Base-by-base conservation (phyloP, 306 rosid species). In the Spatholobus suberectus region DNA sequence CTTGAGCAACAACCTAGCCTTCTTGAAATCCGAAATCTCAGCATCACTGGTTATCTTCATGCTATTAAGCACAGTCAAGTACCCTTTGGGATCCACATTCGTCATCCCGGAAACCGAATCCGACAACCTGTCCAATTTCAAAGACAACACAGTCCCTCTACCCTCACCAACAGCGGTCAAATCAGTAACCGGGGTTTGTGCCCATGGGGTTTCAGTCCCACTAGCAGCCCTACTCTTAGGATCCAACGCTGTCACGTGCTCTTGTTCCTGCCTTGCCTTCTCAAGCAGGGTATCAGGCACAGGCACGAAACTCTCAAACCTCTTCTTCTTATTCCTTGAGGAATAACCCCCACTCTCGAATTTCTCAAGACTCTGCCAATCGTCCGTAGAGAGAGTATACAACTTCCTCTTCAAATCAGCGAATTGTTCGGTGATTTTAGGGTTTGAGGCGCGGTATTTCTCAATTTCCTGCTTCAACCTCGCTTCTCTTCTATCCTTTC, bases 131-230 rank as follows among this genome's bases (percentile, higher is more conserved):
- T 94, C 98, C 51, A 94, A 85, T 35, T 94, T 94, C 88, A 92
- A 79, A 0, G 97, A 94, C 81, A 94, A 80, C 62, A 94, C 98
- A 26, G 97, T 94, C 52, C 94, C 94, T 76, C 98, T 91, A 12
- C 98, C 98, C 84, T 94, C 96, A 17, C 97, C 98, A 9, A 92
- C 98, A 0, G 94, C 98, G 23, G 98, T 94, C 88, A 94, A 88
- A 85, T 94, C 97, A 3, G 97, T 94, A n/a, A 92, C 97, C 0
- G 98, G 98, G 2, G 96, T 92, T 54, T 94, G 98, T 1, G 90
- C 77, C 94, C 91, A 94, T 0, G 96, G 97, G 11, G 97, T 94
- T 82, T 92, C 98, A 1, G 93, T 86, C 11, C 98, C 98, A 2
- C 91, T 86, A 0, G 88, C 92, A 0, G 89, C 86, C 61, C 97